Evolutionary conservation across 805 yeast genomes (phyloP), one percentile per base, ranked within the genome.

Genomic region (Schwanniomyces sp.): DNA sequence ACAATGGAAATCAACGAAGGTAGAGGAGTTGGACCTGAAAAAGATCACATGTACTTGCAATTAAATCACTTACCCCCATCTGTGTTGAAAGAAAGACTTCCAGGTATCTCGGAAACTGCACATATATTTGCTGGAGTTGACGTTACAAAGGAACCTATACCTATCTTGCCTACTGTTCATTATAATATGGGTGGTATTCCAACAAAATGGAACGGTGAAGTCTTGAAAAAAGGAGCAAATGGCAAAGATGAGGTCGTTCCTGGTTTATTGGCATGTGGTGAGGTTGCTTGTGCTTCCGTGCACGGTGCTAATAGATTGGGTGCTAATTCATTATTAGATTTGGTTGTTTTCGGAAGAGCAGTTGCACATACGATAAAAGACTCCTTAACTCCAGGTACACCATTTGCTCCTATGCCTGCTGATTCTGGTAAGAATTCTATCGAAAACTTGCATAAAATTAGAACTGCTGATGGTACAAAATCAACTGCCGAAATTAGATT

Each of bases 121-220:
- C 86, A 91, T 56, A 92, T 92, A 72, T 92, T 92, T 64, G 97
- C 99, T 43, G 98, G 98, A 79, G 98, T 92, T 56, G 98, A 92
- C 74, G 98, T 92, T 56, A 94, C 98, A 50, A 92, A 94, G 79
- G 97, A 92, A 76, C 98, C 99, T 65, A 94, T 94, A 69, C 98
- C 98, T 62, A 91, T 92, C 61, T 74, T 94, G 60, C 99, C 99
- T 62, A 92, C 99, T 57, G 98, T 94, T 53, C 99, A 92, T 76
- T 92, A 94, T 80, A 92, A 92, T 75, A 92, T 92, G 99, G 99
- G 99, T 74, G 98, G 98, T 84, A 89, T 92, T 58, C 99, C 99
- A 71, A 94, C 99, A 56, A 89, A 86, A 72, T 94, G 90, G 87
- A 88, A 86, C 57, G 99, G 99, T 79, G 97, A 92, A 76, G 97